Evolutionary conservation across 2,329 filamentous ascomycete species (phyloP), one percentile per base, ranked within the genome.

Genomic region (Penicillium sp.): DNA sequence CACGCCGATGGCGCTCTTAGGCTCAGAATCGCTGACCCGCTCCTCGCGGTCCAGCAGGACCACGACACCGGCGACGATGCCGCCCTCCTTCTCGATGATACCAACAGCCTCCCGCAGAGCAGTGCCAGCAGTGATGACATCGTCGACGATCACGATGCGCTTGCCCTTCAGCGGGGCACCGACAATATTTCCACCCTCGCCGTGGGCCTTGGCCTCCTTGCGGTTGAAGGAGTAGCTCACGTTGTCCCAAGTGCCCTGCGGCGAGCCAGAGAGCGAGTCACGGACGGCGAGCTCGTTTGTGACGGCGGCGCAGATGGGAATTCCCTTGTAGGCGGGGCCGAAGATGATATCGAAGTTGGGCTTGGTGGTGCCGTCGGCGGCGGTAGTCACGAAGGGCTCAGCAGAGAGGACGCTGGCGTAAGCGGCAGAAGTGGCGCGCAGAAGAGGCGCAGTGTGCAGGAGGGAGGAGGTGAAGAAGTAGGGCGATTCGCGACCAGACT

Each of bases 401-500:
- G 76, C 68, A 56, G 82, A 78, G 45, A 87, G 76, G 1, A 84
- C 83, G 58, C 83, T 80, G 1, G 94, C 94, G 78, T 94, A 98
- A 61, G 94, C 93, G 43, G 87, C 85, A 55, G 90, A 86, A 68
- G 97, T 91, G 59, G 92, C 87, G 64, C 85, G 85, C 65, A 96
- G 87, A 33, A 97, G 86, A 64, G 88, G 84, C 25, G 89, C 90
- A 55, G 88, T 89, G 83, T 95, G 92, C 80, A 98, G 96, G 71
- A 91, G 87, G 62, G 93, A 93, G 51, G 93, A 93, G 79, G 97
- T 97, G 87, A 98, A 96, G 84, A 98, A 98, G 85, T 98, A 98
- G 45, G 95, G 95, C 13, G 93, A 97, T 71, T 78, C 75, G 72
- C 94, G 91, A 79, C 92, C 91, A 57, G 93, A 97, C 82, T 99